phyloP scores from a whole-genome alignment of 2,329 filamentous ascomycete species.

The Xylaria sp. region DNA sequence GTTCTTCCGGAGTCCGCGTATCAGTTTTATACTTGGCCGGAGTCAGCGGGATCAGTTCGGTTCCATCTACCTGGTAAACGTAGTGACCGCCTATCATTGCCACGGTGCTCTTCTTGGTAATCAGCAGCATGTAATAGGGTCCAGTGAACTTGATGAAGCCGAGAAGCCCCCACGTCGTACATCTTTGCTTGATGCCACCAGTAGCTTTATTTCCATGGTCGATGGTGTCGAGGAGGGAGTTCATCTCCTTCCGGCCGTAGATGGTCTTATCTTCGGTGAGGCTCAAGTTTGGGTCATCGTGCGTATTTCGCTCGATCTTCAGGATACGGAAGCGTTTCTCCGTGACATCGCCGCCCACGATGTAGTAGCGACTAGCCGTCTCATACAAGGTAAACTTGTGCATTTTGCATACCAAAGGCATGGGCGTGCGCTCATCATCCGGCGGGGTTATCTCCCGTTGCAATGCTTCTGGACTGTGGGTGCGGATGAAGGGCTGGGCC shows the following conservation, averaged over 20 bases:
- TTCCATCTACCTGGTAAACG: slow-evolving; percentile 93
- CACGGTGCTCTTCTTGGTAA: slow-evolving; percentile 95
- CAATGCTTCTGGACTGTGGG: slow-evolving; percentile 61
- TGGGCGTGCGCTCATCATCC: slow-evolving; percentile 44
- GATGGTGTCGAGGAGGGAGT: slow-evolving; percentile 90
- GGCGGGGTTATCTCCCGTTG: slow-evolving; percentile 44
- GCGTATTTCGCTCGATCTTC: slow-evolving; percentile 91
- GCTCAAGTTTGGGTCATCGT: slow-evolving; percentile 78
- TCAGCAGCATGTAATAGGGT: slow-evolving; percentile 95
- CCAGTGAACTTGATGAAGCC: slow-evolving; percentile 97
- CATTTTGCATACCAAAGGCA: slow-evolving; percentile 72
- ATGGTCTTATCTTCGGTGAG: slow-evolving; percentile 95
- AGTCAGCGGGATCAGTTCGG: slow-evolving; percentile 88
- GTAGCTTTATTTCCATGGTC: slow-evolving; percentile 93
- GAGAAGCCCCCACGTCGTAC: slow-evolving; percentile 90
- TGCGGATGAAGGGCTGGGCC: slow-evolving; percentile 67
- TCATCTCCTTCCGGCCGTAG: slow-evolving; percentile 93
- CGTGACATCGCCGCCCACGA: slow-evolving; percentile 90
- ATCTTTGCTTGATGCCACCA: slow-evolving; percentile 88
- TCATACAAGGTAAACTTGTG: slow-evolving; percentile 99
- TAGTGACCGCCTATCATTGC: slow-evolving; percentile 97
- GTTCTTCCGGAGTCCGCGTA: slow-evolving; percentile 83
- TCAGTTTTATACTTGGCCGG: slow-evolving; percentile 82
- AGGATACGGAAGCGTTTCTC: slow-evolving; percentile 90
- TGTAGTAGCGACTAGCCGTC: slow-evolving; percentile 91